These are phyloP conservation scores for Phycomyces blakesleeanus DNA, from an alignment of 192 early-diverging fungal species.

Conservation along the genomic window DNA sequence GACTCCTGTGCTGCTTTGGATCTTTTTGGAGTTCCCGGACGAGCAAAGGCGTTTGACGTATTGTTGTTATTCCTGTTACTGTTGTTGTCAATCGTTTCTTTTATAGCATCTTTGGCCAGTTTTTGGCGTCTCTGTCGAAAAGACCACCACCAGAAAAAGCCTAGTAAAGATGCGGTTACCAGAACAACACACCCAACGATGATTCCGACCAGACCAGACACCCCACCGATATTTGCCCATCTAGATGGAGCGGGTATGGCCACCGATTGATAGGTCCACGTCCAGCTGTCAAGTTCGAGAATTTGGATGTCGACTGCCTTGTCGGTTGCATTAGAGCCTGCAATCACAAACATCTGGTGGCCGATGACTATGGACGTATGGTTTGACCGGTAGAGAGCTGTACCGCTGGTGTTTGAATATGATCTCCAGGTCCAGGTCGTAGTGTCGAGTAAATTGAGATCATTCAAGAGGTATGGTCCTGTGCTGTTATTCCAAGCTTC, in stretches of 20 bases:
- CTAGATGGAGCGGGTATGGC: not conserved
- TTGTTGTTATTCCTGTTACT: too few relatives aligned
- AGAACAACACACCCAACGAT: not conserved
- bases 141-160: not conserved
- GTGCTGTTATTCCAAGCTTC: slow-evolving; percentile 3
- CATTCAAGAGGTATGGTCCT: slow-evolving; percentile 3
- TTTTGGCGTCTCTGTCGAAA: not conserved
- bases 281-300: slow-evolving; percentile 6
- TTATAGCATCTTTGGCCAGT: not conserved
- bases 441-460: slow-evolving; percentile 16
- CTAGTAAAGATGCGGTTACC: not conserved
- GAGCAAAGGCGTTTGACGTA: too few relatives aligned
- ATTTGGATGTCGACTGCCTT: slow-evolving; percentile 19
- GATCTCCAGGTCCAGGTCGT: slow-evolving; percentile 10
- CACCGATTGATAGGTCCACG: slow-evolving; percentile 3
- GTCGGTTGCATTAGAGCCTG: slow-evolving; percentile 7
- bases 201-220: slow-evolving; percentile 9
- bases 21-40: not conserved
- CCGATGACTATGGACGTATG: slow-evolving; percentile 11
- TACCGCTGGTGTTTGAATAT: not conserved
- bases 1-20: not conserved
- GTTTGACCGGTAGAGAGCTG: slow-evolving; percentile 6
- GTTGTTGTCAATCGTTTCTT: not conserved
- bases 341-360: slow-evolving; percentile 3
- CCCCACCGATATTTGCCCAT: slow-evolving; percentile 2